Evolutionary conservation across 2,329 filamentous ascomycete genomes (phyloP).

Genomic region (Talaromyces sp.): DNA sequence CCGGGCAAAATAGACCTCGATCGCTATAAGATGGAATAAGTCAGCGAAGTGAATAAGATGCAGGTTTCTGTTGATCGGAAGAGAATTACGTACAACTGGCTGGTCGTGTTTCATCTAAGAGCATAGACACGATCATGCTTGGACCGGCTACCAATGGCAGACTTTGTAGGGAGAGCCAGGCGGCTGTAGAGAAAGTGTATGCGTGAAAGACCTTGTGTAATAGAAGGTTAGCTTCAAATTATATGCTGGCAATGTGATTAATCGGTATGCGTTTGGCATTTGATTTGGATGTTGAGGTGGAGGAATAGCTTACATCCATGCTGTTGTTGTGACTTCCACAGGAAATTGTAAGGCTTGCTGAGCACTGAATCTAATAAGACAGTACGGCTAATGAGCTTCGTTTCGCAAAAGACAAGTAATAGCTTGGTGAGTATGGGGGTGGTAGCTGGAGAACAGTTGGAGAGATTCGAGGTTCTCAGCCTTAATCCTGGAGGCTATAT

Average conservation of each 20-base stretch:
- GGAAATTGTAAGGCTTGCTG: neutral
- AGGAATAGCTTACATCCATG: constrained; percentile 3
- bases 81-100: constrained; percentile 50
- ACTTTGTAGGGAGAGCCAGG: constrained; percentile 49
- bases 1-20: constrained; percentile 75
- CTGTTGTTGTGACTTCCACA: neutral
- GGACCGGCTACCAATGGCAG: constrained; percentile 62
- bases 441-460: neutral
- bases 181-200: constrained; percentile 50
- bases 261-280: neutral
- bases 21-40: constrained; percentile 42
- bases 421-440: too few species aligned
- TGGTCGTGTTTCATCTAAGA: constrained; percentile 60
- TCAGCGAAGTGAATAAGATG: too few species aligned
- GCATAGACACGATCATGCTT: constrained; percentile 62
- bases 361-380: neutral
- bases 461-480: neutral
- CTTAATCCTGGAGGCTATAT: neutral
- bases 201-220: constrained; percentile 44
- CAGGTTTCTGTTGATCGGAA: too few species aligned
- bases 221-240: neutral
- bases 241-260: too few species aligned
- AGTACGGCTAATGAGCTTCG: too few species aligned
- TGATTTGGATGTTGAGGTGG: neutral
- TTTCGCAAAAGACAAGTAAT: too few species aligned